A percentile compares a stretch with the other conserved stretches of the same genome.
These are phyloP conservation scores for Cladorrhinum samala DNA, from an alignment of 495 filamentous ascomycete genomes.

Conservation along the genomic window DNA sequence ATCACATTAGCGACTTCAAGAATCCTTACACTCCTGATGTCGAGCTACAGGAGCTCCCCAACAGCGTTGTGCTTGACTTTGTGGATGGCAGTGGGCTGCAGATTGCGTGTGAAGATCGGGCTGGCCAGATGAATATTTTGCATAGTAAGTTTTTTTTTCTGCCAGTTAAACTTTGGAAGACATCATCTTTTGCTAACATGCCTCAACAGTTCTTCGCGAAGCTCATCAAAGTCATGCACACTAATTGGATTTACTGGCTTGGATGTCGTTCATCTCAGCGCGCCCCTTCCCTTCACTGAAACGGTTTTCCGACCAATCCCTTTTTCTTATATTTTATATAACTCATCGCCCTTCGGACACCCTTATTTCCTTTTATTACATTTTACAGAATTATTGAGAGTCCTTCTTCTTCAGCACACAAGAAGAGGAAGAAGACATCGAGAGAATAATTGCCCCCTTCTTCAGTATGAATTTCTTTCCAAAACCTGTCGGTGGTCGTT, in stretches of 20 bases:
- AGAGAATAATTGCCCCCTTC: too few relatives aligned
- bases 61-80: conserved; percentile 81
- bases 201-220: not conserved
- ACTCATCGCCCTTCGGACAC: not conserved
- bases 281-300: not conserved
- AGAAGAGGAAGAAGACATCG: not conserved
- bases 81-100: conserved; percentile 77
- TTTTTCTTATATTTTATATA: not conserved
- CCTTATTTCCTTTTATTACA: not conserved
- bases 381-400: not conserved
- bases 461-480: too few relatives aligned
- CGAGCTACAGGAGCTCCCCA: conserved; percentile 80
- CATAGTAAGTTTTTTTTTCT: conserved; percentile 48
- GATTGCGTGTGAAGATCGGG: conserved; percentile 73
- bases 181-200: not conserved
- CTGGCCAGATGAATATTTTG: conserved; percentile 62
- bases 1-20: conserved; percentile 75
- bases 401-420: too few relatives aligned
- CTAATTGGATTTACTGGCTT: not conserved
- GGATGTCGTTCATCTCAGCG: not conserved
- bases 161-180: not conserved
- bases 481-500: too few relatives aligned
- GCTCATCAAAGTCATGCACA: not conserved
- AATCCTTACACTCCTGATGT: conserved; percentile 75
- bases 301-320: conserved; percentile 6